phyloP scores from a whole-genome alignment of 495 filamentous ascomycete species.

The Penicillium pulvis region DNA sequence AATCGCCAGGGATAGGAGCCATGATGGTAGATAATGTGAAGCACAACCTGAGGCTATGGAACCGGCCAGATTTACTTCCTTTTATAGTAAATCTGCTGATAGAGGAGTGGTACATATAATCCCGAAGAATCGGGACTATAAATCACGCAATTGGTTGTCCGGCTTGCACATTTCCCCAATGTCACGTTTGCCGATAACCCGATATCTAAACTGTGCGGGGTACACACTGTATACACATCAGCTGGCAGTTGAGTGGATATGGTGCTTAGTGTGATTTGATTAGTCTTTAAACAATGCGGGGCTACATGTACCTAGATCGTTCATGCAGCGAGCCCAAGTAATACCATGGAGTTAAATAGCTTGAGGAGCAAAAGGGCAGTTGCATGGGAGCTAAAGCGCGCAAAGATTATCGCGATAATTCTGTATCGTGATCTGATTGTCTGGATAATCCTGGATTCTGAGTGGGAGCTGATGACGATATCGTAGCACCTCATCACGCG shows the following conservation, averaged over 20 bases:
- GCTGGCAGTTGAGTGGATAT: neutral
- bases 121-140: constrained; percentile 1
- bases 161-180: neutral
- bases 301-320: neutral
- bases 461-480: constrained; percentile 10
- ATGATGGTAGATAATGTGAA: constrained; percentile 6
- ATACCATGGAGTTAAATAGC: neutral
- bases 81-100: neutral
- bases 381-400: neutral
- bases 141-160: constrained; percentile 2
- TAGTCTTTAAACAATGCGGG: neutral
- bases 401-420: neutral
- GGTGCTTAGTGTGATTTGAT: neutral
- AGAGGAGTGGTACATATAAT: neutral
- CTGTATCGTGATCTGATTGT: neutral
- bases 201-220: constrained; percentile 1
- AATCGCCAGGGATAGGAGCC: constrained; percentile 12
- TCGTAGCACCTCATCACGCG: constrained; percentile 10
- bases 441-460: no score
- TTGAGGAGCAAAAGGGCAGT: neutral
- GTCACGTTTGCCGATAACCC: neutral
- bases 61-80: neutral
- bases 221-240: neutral
- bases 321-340: neutral
- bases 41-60: neutral